phyloP scores from a whole-genome alignment of 2,329 filamentous ascomycete species.

The Aspergillus ruber region DNA sequence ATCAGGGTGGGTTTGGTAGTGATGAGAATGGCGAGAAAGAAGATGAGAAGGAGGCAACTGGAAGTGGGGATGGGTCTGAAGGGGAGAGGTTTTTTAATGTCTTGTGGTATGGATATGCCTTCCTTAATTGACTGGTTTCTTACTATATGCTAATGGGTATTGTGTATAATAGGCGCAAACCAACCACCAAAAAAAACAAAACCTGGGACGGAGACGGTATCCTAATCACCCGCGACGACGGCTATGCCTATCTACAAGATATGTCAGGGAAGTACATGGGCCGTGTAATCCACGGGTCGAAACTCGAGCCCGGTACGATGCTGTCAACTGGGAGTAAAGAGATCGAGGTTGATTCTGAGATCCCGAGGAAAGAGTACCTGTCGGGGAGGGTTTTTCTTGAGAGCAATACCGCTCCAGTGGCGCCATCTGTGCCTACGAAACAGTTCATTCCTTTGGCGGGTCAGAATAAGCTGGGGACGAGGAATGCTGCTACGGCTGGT shows the following conservation, averaged over 20 bases:
- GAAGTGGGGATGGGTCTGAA: slow-evolving; percentile 4
- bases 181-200: slow-evolving; percentile 66
- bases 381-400: slow-evolving; percentile 23
- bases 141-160: neutral
- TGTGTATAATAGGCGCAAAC: slow-evolving; percentile 52
- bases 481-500: slow-evolving; percentile 6
- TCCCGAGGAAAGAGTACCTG: slow-evolving; percentile 55
- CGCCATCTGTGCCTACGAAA: slow-evolving; percentile 13
- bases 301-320: slow-evolving; percentile 53
- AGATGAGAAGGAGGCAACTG: neutral
- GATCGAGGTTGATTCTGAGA: slow-evolving; percentile 58
- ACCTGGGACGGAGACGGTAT: slow-evolving; percentile 71
- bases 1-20: slow-evolving; percentile 9
- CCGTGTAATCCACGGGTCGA: slow-evolving; percentile 48
- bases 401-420: slow-evolving; percentile 17
- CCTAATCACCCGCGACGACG: slow-evolving; percentile 49
- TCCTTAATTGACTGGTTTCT: neutral
- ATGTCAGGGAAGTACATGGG: slow-evolving; percentile 59
- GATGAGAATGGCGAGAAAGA: neutral
- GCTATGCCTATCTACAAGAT: slow-evolving; percentile 57
- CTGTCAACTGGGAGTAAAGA: slow-evolving; percentile 62
- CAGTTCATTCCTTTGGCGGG: slow-evolving; percentile 10
- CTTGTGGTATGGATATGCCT: slow-evolving; percentile 34
- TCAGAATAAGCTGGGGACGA: slow-evolving; percentile 6
- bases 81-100: slow-evolving; percentile 42